Percentiles rank a stretch among this genome's conserved stretches.
Evolutionary conservation across 345 rosid genomes (phyloP).

Genomic region (Psidium friedrichsthalianum): DNA sequence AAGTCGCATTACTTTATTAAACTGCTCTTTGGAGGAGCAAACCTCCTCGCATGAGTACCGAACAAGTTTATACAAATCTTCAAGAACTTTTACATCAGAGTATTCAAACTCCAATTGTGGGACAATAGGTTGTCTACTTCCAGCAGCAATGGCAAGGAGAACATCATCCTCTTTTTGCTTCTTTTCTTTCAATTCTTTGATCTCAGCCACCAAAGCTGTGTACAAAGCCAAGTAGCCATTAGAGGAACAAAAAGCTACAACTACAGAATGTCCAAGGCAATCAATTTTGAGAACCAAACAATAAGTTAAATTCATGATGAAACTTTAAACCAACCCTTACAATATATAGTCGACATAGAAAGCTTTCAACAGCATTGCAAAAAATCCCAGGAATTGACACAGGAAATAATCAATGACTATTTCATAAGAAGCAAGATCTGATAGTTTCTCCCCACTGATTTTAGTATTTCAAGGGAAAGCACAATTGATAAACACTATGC

Average conservation of each 20-base stretch:
- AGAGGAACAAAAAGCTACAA: background rate
- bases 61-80: slow-evolving; percentile 76
- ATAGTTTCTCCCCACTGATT: background rate
- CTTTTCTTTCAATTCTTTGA: slow-evolving; percentile 85
- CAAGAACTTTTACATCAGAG: slow-evolving; percentile 54
- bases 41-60: slow-evolving; percentile 91
- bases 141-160: slow-evolving; percentile 67
- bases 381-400: background rate
- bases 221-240: background rate
- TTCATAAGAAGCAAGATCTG: background rate
- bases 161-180: slow-evolving; percentile 69
- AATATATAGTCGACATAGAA: background rate
- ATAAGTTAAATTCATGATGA: background rate
- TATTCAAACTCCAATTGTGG: slow-evolving; percentile 71
- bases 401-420: background rate
- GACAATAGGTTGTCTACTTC: slow-evolving; percentile 55
- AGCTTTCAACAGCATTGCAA: background rate
- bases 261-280: background rate
- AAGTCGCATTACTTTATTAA: slow-evolving; percentile 71
- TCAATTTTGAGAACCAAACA: background rate
- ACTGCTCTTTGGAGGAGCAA: slow-evolving; percentile 90
- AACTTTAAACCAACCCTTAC: background rate
- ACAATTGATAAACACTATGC: background rate
- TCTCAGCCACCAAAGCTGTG: slow-evolving; percentile 80
- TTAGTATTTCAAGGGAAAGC: background rate